These are phyloP conservation scores for Wickerhamomyces subpelliculosus DNA, from an alignment of 805 yeast species.

Conservation along the genomic window DNA sequence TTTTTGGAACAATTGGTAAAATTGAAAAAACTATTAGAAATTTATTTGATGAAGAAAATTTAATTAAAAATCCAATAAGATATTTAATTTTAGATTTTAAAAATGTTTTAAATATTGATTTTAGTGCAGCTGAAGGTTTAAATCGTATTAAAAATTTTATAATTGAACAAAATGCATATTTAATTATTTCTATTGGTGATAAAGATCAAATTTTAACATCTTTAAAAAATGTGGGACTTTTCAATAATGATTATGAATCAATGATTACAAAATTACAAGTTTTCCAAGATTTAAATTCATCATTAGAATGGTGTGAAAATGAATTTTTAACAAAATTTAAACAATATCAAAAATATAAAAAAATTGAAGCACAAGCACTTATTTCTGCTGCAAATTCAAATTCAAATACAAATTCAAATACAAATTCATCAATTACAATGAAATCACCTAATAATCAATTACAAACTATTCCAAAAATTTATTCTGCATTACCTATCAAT, in stretches of 20 bases:
- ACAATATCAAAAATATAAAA: conserved; percentile 19
- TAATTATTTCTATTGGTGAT: conserved; percentile 73
- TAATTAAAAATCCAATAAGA: conserved; percentile 53
- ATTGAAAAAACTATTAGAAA: conserved; percentile 70
- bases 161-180: conserved; percentile 57
- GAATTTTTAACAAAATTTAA: conserved; percentile 50
- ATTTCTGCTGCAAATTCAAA: too few relatives aligned
- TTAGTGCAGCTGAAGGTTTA: conserved; percentile 94
- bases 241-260: conserved; percentile 33
- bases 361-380: background rate
- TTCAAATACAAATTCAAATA: too few relatives aligned
- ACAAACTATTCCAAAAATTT: background rate
- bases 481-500: conserved; percentile 13
- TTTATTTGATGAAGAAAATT: conserved; percentile 44
- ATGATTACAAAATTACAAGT: conserved; percentile 40
- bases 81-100: conserved; percentile 82
- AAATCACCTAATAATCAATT: conserved; percentile 1
- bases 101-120: conserved; percentile 75
- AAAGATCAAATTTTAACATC: conserved; percentile 64
- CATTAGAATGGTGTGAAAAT: conserved; percentile 96
- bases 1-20: conserved; percentile 93
- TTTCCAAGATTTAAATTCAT: conserved; percentile 75
- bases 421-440: background rate
- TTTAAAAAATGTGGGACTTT: conserved; percentile 76
- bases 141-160: conserved; percentile 77